Base-by-base conservation (phyloP, 75 land plant genomes). In the Sequoia sempervirens region DNA sequence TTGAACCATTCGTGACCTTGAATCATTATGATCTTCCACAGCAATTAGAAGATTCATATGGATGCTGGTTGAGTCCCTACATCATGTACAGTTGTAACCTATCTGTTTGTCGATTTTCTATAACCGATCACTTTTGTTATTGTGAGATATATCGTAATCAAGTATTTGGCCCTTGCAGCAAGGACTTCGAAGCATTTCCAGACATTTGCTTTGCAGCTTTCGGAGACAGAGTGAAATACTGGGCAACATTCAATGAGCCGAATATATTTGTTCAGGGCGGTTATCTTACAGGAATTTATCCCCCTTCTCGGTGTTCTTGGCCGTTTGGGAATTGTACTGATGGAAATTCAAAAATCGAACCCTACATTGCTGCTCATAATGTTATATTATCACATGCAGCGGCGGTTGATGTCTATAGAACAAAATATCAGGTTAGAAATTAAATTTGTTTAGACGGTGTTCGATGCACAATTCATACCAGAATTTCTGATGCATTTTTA, bases 311-410 rank as follows among this genome's bases (percentile, higher is more conserved):
- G 17, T 75, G 78, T 38, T 75, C 78, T 18, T 32, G 20, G 7
- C 45, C 45, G 20, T 75, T 15, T 6, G 78, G 78, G 6, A 75
- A 75, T 14, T 82, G 83, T 68, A 82, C 37, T 7, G 83, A 28
- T 32, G 83, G 83, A 10, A 34, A 82, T 18, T 82, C 83, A 23
- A 26, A 70, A 2, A 75, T 18, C 6, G 83, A 82, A 34, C 83
- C 83, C 32, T 82, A 82, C 34, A 58, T 82, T 34, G 83, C 80
- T 36, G 83, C 20, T n/a, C 83, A 82, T 36, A 78, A 89, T 80
- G 66, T 82, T n/a, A 76, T 89, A 72, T 56, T 87, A 20, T 75
- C 89, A 12, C 83, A 82, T 17, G 80, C 83, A 40, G 72, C 83
- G 26, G 83, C 80, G 1, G 83, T 82, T 1, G 40, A 82, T 3